Evolutionary conservation across 371 early-diverging fungal genomes (phyloP).

Genomic region (Mortierella sp.): DNA sequence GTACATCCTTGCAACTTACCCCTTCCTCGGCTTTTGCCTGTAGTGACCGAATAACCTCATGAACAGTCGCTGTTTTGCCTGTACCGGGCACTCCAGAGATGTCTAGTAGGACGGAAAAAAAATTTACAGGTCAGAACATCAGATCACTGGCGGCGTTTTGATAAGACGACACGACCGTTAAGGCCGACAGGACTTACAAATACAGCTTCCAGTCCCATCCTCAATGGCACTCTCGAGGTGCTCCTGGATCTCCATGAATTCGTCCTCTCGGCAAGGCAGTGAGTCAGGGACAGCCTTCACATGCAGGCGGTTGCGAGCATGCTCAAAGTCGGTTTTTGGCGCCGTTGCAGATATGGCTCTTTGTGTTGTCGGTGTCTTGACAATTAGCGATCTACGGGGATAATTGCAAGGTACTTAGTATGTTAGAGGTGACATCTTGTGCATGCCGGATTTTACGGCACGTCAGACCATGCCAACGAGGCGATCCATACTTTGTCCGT

Average conservation of each 20-base stretch:
- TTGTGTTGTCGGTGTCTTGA: slow-evolving; percentile 41
- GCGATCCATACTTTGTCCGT: slow-evolving; percentile 13
- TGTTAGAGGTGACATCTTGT: no score
- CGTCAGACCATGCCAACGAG: neutral
- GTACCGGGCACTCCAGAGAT: slow-evolving; percentile 98
- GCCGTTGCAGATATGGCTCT: slow-evolving; percentile 26
- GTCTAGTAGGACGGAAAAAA: slow-evolving; percentile 59
- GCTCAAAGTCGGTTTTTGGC: slow-evolving; percentile 64
- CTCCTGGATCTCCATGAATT: slow-evolving; percentile 84
- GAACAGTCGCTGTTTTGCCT: slow-evolving; percentile 97
- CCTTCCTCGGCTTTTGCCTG: slow-evolving; percentile 76
- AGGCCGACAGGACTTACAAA: slow-evolving; percentile 68
- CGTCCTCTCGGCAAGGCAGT: slow-evolving; percentile 93
- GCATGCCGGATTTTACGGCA: no score
- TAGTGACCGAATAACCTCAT: slow-evolving; percentile 85
- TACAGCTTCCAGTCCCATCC: slow-evolving; percentile 84
- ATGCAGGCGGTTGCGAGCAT: slow-evolving; percentile 85
- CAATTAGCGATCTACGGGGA: slow-evolving; percentile 15
- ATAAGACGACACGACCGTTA: neutral
- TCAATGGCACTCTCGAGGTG: slow-evolving; percentile 81
- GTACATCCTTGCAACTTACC: slow-evolving; percentile 51
- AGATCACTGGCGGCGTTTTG: neutral
- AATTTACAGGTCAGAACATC: neutral
- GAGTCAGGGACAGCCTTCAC: slow-evolving; percentile 90
- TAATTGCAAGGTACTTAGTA: neutral